Evolutionary conservation across 2,329 filamentous ascomycete species (phyloP).

Genomic region (Neonectria coccinea): DNA sequence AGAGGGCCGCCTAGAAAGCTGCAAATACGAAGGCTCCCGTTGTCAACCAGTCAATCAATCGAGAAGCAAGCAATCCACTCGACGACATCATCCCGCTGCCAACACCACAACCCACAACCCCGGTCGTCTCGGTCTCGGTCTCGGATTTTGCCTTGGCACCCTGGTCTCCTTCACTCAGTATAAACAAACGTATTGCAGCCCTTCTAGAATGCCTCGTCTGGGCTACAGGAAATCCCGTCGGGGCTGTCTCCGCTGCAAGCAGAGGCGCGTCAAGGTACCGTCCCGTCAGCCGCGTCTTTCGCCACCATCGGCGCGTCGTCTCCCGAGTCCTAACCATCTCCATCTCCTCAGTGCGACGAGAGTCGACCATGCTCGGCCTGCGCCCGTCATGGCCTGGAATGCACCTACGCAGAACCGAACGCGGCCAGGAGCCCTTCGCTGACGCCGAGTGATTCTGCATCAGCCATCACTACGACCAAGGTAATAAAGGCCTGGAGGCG

Average conservation of each 20-base stretch:
- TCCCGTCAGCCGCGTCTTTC: not conserved
- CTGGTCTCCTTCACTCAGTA: not conserved
- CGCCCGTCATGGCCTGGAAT: slow-evolving; percentile 50
- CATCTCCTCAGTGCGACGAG: slow-evolving; percentile 51
- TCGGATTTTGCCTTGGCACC: not conserved
- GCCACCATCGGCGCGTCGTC: too few relatives aligned
- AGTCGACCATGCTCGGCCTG: slow-evolving; percentile 53
- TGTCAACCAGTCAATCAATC: too few relatives aligned
- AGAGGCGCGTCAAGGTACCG: slow-evolving; percentile 51
- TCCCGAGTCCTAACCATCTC: not conserved
- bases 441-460: slow-evolving; percentile 21
- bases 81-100: not conserved
- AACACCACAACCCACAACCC: not conserved
- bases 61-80: not conserved
- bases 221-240: slow-evolving; percentile 53
- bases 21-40: not conserved
- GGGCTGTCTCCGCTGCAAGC: slow-evolving; percentile 52
- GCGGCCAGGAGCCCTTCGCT: slow-evolving; percentile 21
- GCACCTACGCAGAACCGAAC: slow-evolving; percentile 44
- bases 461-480: not conserved
- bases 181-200: too few relatives aligned
- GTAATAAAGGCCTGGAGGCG: not conserved
- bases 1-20: too few relatives aligned
- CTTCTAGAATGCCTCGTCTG: slow-evolving; percentile 42
- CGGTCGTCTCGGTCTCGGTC: slow-evolving; percentile 7